Evolutionary conservation across 768 basidiomycete species (phyloP), one percentile per base, ranked within the genome.

Genomic region (Naganishia onofrii): DNA sequence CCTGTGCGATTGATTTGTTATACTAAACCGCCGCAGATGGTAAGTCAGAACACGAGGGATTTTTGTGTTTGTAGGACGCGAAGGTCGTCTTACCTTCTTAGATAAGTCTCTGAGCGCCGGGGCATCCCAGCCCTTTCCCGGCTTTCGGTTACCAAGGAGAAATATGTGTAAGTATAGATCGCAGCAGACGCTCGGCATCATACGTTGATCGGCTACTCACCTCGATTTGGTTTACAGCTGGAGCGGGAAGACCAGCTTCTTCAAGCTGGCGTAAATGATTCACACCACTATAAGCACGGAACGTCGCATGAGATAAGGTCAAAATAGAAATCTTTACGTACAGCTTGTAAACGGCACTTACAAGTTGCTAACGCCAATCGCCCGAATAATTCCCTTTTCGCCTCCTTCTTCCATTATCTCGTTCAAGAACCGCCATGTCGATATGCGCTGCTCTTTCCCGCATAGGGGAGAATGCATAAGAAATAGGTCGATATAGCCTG

Each of bases 201-300:
- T 31, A 32, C 29, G 48, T 28, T 66, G 44, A 29, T 26, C 28
- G 21, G 46, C 3, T 17, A 44, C 21, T 34, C 19, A 87, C 90
- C 85, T 92, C 90, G 69, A 92, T 86, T 78, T 93, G 91, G 76
- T 93, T 92, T 60, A 93, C 87, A 5, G 87, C 80, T 17, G 91
- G 91, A 74, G 84, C 81, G 69, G 86, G 86, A 54, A 86, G 83
- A 2, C 89, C 88, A 0, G 86, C 87, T 10, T 81, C 80, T 69
- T 81, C 84, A 64, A 92, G 88, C 79, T 92, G 90, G 73, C 91
- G 86, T 4, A 92, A 82, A 74, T 92, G 91, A 54, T 86, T 85
- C 38, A 89, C 76, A 26, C 85, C 85, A 52, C 71, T 72, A 34
- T 7, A n/a, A n/a, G n/a, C 42, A 42, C 15, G 15, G 21, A 67